Percentiles rank a stretch among this genome's conserved stretches.
Evolutionary conservation across 352 stramenopile genomes (phyloP).

Genomic region (Nothophytophthora sp.): DNA sequence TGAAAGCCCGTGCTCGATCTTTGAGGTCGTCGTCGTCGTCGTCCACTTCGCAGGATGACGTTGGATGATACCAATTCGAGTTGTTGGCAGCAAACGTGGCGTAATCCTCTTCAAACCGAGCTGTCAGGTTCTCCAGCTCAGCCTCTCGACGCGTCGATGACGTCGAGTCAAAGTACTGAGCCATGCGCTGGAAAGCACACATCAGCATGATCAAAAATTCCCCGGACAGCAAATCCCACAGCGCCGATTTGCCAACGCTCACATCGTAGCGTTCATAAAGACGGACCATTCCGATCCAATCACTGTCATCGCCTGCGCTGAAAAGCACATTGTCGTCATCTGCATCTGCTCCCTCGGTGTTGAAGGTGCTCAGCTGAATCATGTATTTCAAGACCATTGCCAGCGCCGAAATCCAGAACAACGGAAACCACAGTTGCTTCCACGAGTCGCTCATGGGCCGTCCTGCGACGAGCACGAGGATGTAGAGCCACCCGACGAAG

Average conservation of each 20-base stretch:
- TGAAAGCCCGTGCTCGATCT: conserved; percentile 38
- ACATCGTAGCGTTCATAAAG: conserved; percentile 42
- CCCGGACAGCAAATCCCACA: conserved; percentile 58
- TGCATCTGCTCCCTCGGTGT: conserved; percentile 23
- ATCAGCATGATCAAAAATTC: conserved; percentile 75
- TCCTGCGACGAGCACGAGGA: conserved; percentile 60
- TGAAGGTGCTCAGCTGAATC: conserved; percentile 68
- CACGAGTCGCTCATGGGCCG: conserved; percentile 57
- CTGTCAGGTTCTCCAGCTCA: conserved; percentile 36
- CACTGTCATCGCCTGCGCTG: conserved; percentile 49
- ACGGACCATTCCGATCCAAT: conserved; percentile 59
- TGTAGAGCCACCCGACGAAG: conserved; percentile 66
- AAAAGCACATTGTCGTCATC: conserved; percentile 32
- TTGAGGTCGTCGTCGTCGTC: conserved; percentile 55
- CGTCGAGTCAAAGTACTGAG: conserved; percentile 69
- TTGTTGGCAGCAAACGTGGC: conserved; percentile 42
- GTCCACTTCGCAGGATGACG: conserved; percentile 55
- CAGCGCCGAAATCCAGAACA: conserved; percentile 77
- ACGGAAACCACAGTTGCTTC: conserved; percentile 74
- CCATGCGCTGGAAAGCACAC: conserved; percentile 69
- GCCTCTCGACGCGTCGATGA: conserved; percentile 35
- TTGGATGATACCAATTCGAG: conserved; percentile 30
- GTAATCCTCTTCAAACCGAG: conserved; percentile 53
- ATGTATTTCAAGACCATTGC: conserved; percentile 61
- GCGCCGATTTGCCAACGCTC: conserved; percentile 24